phyloP scores from a whole-genome alignment of 495 filamentous ascomycete genomes.

The Neurospora pannonica region DNA sequence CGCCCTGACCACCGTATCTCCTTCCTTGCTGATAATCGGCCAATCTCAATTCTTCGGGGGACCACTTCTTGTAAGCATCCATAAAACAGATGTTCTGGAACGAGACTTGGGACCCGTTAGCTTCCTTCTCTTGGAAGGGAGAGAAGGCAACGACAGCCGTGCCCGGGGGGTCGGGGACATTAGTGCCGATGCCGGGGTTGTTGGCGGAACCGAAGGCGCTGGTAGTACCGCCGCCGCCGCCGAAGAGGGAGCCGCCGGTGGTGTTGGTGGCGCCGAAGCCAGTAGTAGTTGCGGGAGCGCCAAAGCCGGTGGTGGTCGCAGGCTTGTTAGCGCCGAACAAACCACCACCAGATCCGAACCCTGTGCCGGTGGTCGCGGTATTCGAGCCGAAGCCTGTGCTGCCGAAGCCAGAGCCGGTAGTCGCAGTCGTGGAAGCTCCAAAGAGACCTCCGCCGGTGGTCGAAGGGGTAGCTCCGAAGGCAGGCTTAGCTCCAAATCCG shows the following conservation, averaged over 20 bases:
- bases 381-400: constrained; percentile 40
- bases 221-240: constrained; percentile 30
- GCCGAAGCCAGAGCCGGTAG: constrained; percentile 32
- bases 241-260: constrained; percentile 39
- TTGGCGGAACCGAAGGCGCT: constrained; percentile 41
- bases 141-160: constrained; percentile 69
- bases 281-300: constrained; percentile 4
- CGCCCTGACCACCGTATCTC: constrained; percentile 67
- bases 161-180: constrained; percentile 47
- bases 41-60: constrained; percentile 79
- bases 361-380: constrained; percentile 30
- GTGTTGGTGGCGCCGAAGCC: constrained; percentile 38
- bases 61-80: constrained; percentile 79
- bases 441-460: constrained; percentile 7
- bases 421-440: constrained; percentile 19
- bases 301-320: constrained; percentile 4
- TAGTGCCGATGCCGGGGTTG: constrained; percentile 29
- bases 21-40: constrained; percentile 86
- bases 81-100: constrained; percentile 86
- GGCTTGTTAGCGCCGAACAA: constrained; percentile 13
- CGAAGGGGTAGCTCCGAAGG: constrained; percentile 7
- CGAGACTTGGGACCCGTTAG: constrained; percentile 41
- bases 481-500: constrained; percentile 6
- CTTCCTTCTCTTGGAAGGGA: constrained; percentile 75
- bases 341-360: constrained; percentile 26